phyloP scores from a whole-genome alignment of 2,329 filamentous ascomycete genomes.

The Fusarium nematophilum region DNA sequence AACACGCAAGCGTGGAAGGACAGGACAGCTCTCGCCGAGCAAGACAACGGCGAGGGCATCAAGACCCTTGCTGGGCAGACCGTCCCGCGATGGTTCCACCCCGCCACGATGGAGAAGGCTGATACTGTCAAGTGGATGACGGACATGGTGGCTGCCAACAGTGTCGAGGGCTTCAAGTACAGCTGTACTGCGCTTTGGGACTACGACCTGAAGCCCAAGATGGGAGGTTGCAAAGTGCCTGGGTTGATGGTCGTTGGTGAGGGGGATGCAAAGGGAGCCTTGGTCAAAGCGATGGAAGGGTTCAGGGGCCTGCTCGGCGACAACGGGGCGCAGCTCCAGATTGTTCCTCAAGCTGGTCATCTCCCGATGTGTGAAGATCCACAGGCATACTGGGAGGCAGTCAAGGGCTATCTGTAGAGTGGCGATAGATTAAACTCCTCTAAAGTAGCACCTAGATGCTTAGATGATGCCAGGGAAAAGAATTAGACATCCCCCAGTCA shows the following conservation, averaged over 20 bases:
- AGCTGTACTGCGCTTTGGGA: constrained; percentile 77
- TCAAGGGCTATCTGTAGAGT: constrained; percentile 66
- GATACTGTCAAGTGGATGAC: constrained; percentile 67
- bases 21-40: constrained; percentile 75
- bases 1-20: constrained; percentile 86
- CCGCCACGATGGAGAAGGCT: constrained; percentile 57
- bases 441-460: neutral
- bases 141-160: constrained; percentile 76
- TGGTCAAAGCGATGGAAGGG: constrained; percentile 83
- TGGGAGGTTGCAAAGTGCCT: constrained; percentile 66
- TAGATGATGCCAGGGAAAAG: neutral
- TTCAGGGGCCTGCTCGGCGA: constrained; percentile 71
- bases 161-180: constrained; percentile 75
- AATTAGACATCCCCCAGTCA: neutral
- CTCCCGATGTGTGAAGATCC: constrained; percentile 86
- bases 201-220: constrained; percentile 72
- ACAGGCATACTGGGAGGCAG: constrained; percentile 71
- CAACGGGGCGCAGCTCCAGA: constrained; percentile 66
- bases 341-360: constrained; percentile 79
- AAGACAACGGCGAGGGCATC: constrained; percentile 68
- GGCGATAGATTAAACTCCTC: neutral
- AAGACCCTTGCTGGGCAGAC: constrained; percentile 76
- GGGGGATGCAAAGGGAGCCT: constrained; percentile 74
- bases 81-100: constrained; percentile 83
- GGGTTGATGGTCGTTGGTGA: constrained; percentile 79